A percentile compares a stretch with the other conserved stretches of the same genome.
Evolutionary conservation across 495 filamentous ascomycete genomes (phyloP).

Genomic region (Amniculicola lignicola): DNA sequence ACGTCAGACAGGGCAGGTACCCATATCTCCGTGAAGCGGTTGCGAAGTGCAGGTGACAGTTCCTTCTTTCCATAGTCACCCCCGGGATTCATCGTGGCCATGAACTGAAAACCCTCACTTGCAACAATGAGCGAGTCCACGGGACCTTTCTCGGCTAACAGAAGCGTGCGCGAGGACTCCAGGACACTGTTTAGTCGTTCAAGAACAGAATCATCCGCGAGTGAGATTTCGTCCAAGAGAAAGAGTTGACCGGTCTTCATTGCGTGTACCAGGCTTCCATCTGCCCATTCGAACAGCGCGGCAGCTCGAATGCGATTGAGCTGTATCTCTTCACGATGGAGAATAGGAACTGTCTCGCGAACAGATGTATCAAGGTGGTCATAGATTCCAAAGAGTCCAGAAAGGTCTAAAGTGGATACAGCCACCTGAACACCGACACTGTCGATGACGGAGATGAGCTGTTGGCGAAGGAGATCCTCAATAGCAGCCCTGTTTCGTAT

Average conservation of each 20-base stretch:
- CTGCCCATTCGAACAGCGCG: conserved; percentile 92
- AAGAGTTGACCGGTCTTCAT: conserved; percentile 91
- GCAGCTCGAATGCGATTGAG: conserved; percentile 60
- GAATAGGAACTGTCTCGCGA: conserved; percentile 46
- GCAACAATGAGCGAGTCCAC: conserved; percentile 74
- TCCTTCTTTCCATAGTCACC: conserved; percentile 98
- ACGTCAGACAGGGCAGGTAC: conserved; percentile 77
- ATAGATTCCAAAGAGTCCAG: conserved; percentile 51
- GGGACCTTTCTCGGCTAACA: conserved; percentile 90
- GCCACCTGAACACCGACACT: conserved; percentile 30
- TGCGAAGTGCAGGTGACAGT: conserved; percentile 88
- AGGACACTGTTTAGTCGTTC: conserved; percentile 98
- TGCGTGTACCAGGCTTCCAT: conserved; percentile 89
- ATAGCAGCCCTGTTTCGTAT: conserved; percentile 76
- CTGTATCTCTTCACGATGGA: conserved; percentile 57
- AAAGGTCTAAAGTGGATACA: conserved; percentile 42
- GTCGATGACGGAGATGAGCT: conserved; percentile 54
- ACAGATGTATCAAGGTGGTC: conserved; percentile 41
- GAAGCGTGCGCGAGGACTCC: conserved; percentile 77
- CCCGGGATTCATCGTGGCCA: conserved; percentile 98
- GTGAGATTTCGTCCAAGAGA: conserved; percentile 93
- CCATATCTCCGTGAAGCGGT: conserved; percentile 99
- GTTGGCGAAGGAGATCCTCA: conserved; percentile 59
- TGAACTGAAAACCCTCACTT: conserved; percentile 83
- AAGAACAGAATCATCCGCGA: conserved; percentile 95